Percentiles rank a stretch among this genome's conserved stretches.
Conservation (phyloP, 2,329 filamentous ascomycete genomes). For the Colletotrichum acutatum region DNA sequence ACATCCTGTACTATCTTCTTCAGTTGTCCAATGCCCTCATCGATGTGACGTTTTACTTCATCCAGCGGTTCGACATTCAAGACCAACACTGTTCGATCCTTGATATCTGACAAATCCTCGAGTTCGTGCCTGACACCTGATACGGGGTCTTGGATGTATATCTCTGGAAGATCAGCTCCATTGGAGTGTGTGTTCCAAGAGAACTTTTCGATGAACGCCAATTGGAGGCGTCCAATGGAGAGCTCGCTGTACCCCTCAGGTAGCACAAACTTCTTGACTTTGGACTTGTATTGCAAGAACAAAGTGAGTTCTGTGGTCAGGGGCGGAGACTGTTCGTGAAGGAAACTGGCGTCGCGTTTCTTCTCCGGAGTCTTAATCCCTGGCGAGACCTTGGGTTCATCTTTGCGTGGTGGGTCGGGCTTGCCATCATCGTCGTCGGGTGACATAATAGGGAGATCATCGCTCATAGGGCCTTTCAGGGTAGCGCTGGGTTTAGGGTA, state of each 20-base stretch:
- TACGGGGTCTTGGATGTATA: constrained; percentile 96
- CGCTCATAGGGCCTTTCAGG: constrained; percentile 66
- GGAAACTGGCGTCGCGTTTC: constrained; percentile 60
- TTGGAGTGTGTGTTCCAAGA: constrained; percentile 98
- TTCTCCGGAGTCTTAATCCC: constrained; percentile 54
- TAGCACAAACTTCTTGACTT: constrained; percentile 95
- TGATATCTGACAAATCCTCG: constrained; percentile 92
- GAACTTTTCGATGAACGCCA: constrained; percentile 99
- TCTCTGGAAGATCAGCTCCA: constrained; percentile 91
- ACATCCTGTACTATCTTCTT: constrained; percentile 87
- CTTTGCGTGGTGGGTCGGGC: constrained; percentile 38
- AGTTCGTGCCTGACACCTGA: constrained; percentile 97
- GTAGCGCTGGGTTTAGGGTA: constrained; percentile 65
- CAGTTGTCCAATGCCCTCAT: constrained; percentile 86
- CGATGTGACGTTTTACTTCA: constrained; percentile 95
- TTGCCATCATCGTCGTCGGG: constrained; percentile 39
- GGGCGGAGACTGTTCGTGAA: constrained; percentile 75
- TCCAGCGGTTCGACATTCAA: constrained; percentile 93
- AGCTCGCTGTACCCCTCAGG: constrained; percentile 86
- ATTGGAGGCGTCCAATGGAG: constrained; percentile 86
- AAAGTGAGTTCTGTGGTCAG: constrained; percentile 85
- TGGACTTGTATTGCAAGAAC: constrained; percentile 95
- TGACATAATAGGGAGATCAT: constrained; percentile 53
- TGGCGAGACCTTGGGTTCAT: constrained; percentile 35
- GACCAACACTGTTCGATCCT: constrained; percentile 94